Conservation (phyloP, 208 protist genomes). For the Crithidia acanthocephali region DNA sequence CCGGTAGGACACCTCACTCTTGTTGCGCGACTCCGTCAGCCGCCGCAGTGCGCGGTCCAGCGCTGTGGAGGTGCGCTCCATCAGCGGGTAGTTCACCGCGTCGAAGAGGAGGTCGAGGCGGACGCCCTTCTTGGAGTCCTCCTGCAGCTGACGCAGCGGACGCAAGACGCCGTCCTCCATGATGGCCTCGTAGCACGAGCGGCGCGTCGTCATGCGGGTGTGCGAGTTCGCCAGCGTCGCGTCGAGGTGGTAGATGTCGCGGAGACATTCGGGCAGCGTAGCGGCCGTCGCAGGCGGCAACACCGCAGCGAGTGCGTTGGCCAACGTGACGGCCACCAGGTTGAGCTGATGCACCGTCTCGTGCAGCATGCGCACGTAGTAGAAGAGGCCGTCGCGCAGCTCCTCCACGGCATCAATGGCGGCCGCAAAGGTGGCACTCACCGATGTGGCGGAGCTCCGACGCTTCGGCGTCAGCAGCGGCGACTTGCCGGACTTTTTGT, state of each 20-base stretch:
- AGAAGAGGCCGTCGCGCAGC: constrained; percentile 5
- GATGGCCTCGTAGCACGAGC: constrained; percentile 3
- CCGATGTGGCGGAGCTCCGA: not conserved
- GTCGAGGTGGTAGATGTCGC: not conserved
- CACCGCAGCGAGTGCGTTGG: not conserved
- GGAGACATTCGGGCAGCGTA: not conserved
- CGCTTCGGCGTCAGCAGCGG: not conserved
- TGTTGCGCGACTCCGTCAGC: not conserved
- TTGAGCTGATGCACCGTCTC: not conserved
- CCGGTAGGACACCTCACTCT: not conserved
- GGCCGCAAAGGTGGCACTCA: not conserved
- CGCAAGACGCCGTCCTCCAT: not conserved
- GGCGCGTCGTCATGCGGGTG: constrained; percentile 2
- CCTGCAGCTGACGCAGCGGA: constrained; percentile 10
- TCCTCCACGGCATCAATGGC: constrained; percentile 6
- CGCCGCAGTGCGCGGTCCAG: not conserved
- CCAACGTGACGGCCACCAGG: not conserved
- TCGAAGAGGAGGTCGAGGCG: not conserved
- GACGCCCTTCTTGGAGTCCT: constrained; percentile 13
- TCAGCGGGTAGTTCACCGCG: constrained; percentile 3
- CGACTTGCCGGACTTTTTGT: not conserved
- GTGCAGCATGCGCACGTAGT: constrained; percentile 7
- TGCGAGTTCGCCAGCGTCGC: not conserved
- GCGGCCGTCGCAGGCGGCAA: no score
- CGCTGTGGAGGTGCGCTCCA: not conserved